Evolutionary conservation across 495 filamentous ascomycete species (phyloP).

Genomic region (Cercophora samala): DNA sequence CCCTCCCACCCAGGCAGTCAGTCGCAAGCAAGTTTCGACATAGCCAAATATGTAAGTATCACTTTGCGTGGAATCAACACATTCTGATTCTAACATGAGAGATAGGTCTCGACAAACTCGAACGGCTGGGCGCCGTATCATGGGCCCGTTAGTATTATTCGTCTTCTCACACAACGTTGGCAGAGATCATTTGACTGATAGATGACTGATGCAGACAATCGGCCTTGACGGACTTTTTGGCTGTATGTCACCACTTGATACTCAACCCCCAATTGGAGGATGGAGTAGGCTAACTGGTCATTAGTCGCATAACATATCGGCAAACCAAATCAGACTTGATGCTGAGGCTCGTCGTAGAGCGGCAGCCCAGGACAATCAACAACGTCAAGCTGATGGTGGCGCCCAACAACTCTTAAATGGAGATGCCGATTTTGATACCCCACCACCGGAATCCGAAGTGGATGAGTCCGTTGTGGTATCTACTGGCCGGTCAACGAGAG

Average conservation of each 20-base stretch:
- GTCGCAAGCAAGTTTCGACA: neutral
- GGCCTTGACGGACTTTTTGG: slow-evolving; percentile 77
- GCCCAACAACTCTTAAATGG: slow-evolving; percentile 9
- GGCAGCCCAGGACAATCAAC: slow-evolving; percentile 33
- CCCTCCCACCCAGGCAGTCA: neutral
- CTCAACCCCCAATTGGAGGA: neutral
- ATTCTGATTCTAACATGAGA: slow-evolving; percentile 6
- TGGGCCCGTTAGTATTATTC: slow-evolving; percentile 34
- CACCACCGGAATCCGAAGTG: slow-evolving; percentile 6
- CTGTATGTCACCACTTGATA: slow-evolving; percentile 45
- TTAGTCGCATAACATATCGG: slow-evolving; percentile 87
- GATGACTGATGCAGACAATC: slow-evolving; percentile 48
- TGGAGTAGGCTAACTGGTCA: neutral
- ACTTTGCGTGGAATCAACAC: neutral
- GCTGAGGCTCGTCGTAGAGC: slow-evolving; percentile 51
- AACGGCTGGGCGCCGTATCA: slow-evolving; percentile 23
- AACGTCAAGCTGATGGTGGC: slow-evolving; percentile 8
- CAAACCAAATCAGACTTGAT: slow-evolving; percentile 67
- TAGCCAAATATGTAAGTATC: neutral
- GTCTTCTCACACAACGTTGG: neutral
- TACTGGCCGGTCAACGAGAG: slow-evolving; percentile 18
- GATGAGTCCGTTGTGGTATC: slow-evolving; percentile 13
- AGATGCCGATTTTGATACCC: slow-evolving; percentile 13
- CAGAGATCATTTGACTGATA: slow-evolving; percentile 1
- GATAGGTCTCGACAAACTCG: slow-evolving; percentile 27